Evolutionary conservation across 371 early-diverging fungal species (phyloP).

Genomic region (Apophysomyces sp.): DNA sequence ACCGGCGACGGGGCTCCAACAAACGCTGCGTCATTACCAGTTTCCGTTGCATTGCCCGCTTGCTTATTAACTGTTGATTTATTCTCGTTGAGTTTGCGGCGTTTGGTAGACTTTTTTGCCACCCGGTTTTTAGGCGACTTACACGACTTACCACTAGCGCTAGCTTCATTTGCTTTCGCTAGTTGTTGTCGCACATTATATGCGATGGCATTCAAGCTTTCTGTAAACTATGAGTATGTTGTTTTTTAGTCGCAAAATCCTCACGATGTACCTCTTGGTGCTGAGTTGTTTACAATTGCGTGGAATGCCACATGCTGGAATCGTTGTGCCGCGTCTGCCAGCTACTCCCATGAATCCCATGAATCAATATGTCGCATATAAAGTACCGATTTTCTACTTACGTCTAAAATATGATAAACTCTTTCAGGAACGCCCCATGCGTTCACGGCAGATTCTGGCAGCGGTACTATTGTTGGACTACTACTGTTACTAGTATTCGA

Average conservation of each 20-base stretch:
- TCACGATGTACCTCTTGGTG: conserved; percentile 14
- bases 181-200: conserved; percentile 17
- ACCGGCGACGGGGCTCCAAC: conserved; percentile 8
- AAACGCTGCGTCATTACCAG: conserved; percentile 8
- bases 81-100: conserved; percentile 16
- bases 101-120: background rate
- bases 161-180: conserved; percentile 9
- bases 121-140: background rate
- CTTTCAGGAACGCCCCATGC: conserved; percentile 40
- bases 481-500: conserved; percentile 17
- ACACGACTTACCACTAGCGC: conserved; percentile 5
- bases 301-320: conserved; percentile 22
- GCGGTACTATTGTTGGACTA: conserved; percentile 17
- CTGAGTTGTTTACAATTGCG: conserved; percentile 16
- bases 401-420: conserved; percentile 24
- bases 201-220: conserved; percentile 25
- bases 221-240: conserved; percentile 6
- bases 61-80: background rate
- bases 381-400: background rate
- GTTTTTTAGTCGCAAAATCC: background rate
- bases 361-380: background rate
- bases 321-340: conserved; percentile 21
- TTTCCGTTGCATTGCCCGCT: background rate
- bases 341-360: conserved; percentile 5
- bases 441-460: conserved; percentile 34